Evolutionary conservation across 2,329 filamentous ascomycete species (phyloP).

Genomic region (Corinectria fuckeliana): DNA sequence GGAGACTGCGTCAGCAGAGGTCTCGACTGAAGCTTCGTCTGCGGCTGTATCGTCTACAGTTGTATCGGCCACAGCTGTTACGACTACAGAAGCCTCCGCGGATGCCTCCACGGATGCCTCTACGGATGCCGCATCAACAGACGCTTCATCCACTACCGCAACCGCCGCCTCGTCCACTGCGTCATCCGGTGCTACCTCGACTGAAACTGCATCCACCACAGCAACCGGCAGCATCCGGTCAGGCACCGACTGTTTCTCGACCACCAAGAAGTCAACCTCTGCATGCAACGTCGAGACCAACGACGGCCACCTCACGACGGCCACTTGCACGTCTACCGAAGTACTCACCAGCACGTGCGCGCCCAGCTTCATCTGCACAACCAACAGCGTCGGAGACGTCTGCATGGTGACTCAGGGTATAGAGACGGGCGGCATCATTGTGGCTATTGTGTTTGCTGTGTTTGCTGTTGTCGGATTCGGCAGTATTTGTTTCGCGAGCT

Average conservation of each 20-base stretch:
- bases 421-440: constrained; percentile 8
- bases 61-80: neutral
- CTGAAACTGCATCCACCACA: neutral
- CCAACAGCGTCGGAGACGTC: constrained; percentile 1
- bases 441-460: neutral
- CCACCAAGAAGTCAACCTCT: neutral
- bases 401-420: constrained; percentile 9
- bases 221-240: neutral
- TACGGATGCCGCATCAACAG: neutral
- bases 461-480: neutral
- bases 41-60: neutral
- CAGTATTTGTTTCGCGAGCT: neutral
- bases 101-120: neutral
- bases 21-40: neutral
- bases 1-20: neutral
- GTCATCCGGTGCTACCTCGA: neutral
- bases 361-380: constrained; percentile 6
- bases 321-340: neutral
- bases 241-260: constrained; percentile 3
- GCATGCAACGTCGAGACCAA: constrained; percentile 2
- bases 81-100: neutral
- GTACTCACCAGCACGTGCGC: constrained; percentile 3
- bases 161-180: neutral
- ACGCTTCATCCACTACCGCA: neutral
- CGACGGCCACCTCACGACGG: neutral